Conservation (phyloP, 2,329 filamentous ascomycete genomes). For the Aspergillus sojae region DNA sequence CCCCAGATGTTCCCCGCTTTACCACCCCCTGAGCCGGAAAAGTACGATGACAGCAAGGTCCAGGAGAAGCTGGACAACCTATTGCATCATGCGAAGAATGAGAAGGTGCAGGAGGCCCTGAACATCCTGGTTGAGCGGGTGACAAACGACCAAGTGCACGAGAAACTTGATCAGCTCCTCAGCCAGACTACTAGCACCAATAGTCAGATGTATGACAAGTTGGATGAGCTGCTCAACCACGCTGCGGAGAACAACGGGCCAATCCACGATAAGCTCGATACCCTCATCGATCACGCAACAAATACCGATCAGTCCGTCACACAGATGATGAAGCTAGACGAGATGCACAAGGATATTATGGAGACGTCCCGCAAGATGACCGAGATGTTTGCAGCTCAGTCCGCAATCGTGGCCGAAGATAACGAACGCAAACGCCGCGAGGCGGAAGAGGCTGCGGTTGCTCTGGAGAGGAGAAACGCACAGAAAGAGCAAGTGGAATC, state of each 20-base stretch:
- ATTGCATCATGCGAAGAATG: conserved; percentile 48
- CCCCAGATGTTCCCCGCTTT: conserved; percentile 59
- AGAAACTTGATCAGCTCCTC: conserved; percentile 58
- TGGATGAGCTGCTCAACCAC: conserved; percentile 51
- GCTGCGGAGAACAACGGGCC: conserved; percentile 31
- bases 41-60: conserved; percentile 63
- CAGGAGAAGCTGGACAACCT: conserved; percentile 62
- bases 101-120: conserved; percentile 61
- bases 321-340: conserved; percentile 80
- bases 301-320: conserved; percentile 69
- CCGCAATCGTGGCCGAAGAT: conserved; percentile 66
- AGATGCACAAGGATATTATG: conserved; percentile 86
- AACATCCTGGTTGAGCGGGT: conserved; percentile 49
- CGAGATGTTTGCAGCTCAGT: conserved; percentile 59
- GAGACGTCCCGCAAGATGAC: conserved; percentile 82
- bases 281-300: conserved; percentile 56
- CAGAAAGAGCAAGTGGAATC: conserved; percentile 66
- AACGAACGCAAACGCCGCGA: conserved; percentile 78
- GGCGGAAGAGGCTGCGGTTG: conserved; percentile 75
- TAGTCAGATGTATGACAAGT: conserved; percentile 59
- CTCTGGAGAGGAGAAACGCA: conserved; percentile 74
- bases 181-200: conserved; percentile 33
- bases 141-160: conserved; percentile 58
- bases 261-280: conserved; percentile 39
- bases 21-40: conserved; percentile 53